A percentile compares a stretch with the other conserved stretches of the same genome.
phyloP scores from a whole-genome alignment of 2,329 filamentous ascomycete species.

The Rhinocladiella similis region DNA sequence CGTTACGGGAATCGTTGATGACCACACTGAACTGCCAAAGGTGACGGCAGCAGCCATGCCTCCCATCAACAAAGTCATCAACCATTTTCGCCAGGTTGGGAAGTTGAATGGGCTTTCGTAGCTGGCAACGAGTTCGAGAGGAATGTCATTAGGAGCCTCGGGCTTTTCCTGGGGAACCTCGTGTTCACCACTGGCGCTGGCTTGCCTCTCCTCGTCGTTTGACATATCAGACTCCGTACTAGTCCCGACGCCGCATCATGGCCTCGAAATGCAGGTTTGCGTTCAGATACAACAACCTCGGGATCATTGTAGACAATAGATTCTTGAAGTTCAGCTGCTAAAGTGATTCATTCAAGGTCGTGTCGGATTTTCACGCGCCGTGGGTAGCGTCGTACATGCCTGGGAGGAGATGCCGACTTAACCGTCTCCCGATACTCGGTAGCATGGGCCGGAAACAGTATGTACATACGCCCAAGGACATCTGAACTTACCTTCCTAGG shows the following conservation, averaged over 20 bases:
- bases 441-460: no score
- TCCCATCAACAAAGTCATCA: constrained; percentile 42
- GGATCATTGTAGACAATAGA: no score
- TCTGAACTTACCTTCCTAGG: no score
- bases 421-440: not conserved
- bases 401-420: not conserved
- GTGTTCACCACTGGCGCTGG: not conserved
- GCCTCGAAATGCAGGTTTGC: no score
- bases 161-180: constrained; percentile 1
- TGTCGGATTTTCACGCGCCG: no score
- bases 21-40: constrained; percentile 40
- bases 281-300: no score
- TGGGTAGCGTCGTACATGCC: no score
- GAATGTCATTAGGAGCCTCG: not conserved
- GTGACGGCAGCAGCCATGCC: constrained; percentile 48
- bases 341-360: no score
- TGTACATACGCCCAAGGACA: no score
- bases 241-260: no score
- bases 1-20: constrained; percentile 9
- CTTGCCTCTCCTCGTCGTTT: not conserved
- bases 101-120: constrained; percentile 16
- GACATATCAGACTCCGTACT: not conserved
- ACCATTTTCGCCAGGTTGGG: constrained; percentile 38
- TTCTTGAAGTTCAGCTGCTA: no score
- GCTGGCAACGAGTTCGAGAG: not conserved